A percentile compares a stretch with the other conserved stretches of the same genome.
phyloP scores from a whole-genome alignment of 2,329 filamentous ascomycete genomes.

The Botrytis porri region DNA sequence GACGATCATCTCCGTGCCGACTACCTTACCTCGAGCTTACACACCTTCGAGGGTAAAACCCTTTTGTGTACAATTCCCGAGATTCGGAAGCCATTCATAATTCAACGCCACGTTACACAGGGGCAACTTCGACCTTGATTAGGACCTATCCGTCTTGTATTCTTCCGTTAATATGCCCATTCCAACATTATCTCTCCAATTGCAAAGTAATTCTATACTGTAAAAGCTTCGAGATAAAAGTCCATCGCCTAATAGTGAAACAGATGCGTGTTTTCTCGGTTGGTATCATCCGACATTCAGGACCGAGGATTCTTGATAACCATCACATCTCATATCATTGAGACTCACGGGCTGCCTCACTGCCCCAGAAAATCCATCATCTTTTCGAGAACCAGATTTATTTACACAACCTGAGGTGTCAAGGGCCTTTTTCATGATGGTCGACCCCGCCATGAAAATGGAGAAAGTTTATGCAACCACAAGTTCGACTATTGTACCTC shows the following conservation, averaged over 20 bases:
- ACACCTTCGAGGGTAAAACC: too few species aligned
- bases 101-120: neutral
- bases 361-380: neutral
- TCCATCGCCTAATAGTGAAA: neutral
- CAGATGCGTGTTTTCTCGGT: neutral
- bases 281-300: neutral
- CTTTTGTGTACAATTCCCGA: neutral
- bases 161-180: neutral
- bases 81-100: neutral
- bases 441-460: constrained; percentile 22
- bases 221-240: neutral
- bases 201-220: neutral
- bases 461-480: constrained; percentile 29
- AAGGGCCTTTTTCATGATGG: neutral
- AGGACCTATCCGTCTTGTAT: neutral
- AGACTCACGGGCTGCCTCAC: neutral
- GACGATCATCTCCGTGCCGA: neutral
- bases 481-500: constrained; percentile 31
- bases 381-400: neutral
- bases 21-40: too few species aligned
- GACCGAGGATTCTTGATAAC: neutral
- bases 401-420: neutral
- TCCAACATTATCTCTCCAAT: neutral
- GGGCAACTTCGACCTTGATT: neutral
- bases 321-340: neutral